Base-by-base conservation (phyloP, 768 basidiomycete genomes). In the Agaricus blazei region DNA sequence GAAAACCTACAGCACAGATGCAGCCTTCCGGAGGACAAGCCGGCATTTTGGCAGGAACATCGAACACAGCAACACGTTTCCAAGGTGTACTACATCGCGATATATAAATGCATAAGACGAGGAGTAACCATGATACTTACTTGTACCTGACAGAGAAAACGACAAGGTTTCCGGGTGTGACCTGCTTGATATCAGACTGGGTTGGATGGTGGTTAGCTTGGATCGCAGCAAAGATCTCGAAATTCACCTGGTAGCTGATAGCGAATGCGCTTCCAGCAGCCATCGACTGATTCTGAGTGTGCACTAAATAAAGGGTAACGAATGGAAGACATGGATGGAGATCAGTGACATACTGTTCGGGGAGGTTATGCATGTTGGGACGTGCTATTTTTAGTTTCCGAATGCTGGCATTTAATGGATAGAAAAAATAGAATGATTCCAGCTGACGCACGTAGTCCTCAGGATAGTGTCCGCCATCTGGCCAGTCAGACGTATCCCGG, bases 251-350 rank as follows among this genome's bases (percentile, higher is more conserved):
- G 60, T 82, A 82, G 15, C 80, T 73, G 54, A 82, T 82, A 14
- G 79, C 80, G 56, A 82, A 80, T 5, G 76, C 80, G 36, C 79
- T 79, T 1, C 81, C 81, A 46, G 81, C 78, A 43, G 79, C 78
- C 67, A 68, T 75, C 6, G 74, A 67, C 52, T 76, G 65, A 58
- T 81, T 80, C 58, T 79, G 77, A 3, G 79, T 71, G 62, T 82
- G 81, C 64, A 82, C 80, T 82, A 43, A 11, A 14, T 54, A 56
- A 9, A 57, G 53, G 28, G 15, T 26, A 4, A 34, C 45, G 37
- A 34, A 28, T 15, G 48, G 52, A 23, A 48, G n/a, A n/a, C n/a
- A n/a, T n/a, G n/a, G 38, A 51, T 40, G 26, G 9, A 19, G 9
- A 37, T 26, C 31, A 12, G 34, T 15, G 15, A 70, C 78, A 56